phyloP scores from a whole-genome alignment of 1,139 yeast genomes.

The Pichia sp. region DNA sequence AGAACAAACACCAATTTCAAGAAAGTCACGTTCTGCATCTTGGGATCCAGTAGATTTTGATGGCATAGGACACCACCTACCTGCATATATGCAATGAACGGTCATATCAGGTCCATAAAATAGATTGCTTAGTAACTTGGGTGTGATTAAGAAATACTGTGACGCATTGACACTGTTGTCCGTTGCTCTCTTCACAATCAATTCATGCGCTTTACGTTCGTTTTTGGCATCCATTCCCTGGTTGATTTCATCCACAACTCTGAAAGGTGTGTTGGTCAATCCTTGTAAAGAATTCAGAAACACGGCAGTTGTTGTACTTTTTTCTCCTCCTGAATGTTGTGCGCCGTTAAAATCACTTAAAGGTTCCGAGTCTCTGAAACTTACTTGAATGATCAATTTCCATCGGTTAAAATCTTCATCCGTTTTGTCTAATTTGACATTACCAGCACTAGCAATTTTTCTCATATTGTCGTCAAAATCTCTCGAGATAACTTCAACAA shows the following conservation, averaged over 20 bases:
- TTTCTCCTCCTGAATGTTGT: slow-evolving; percentile 95
- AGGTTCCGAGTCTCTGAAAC: slow-evolving; percentile 71
- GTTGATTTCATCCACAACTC: slow-evolving; percentile 96
- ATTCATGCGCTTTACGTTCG: slow-evolving; percentile 79
- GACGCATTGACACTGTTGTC: slow-evolving; percentile 31
- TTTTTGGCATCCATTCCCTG: slow-evolving; percentile 98
- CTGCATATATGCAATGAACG: slow-evolving; percentile 82
- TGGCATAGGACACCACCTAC: slow-evolving; percentile 26
- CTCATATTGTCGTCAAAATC: slow-evolving; percentile 62
- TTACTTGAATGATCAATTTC: slow-evolving; percentile 78
- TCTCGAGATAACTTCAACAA: slow-evolving; percentile 46
- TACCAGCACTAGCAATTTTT: slow-evolving; percentile 80
- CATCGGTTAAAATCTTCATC: slow-evolving; percentile 59
- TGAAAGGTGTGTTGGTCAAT: slow-evolving; percentile 81
- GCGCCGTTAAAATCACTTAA: slow-evolving; percentile 69
- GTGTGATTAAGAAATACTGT: slow-evolving; percentile 89
- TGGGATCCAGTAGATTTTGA: not conserved
- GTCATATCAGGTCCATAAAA: slow-evolving; percentile 78
- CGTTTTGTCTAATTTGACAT: slow-evolving; percentile 50
- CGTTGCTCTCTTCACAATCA: slow-evolving; percentile 84
- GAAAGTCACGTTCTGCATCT: not conserved
- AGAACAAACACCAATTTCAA: not conserved
- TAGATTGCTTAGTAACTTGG: slow-evolving; percentile 74
- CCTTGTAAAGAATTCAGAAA: slow-evolving; percentile 90
- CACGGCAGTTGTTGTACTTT: slow-evolving; percentile 90